Conservation (phyloP, 2,329 filamentous ascomycete species). For the Trichoderma sp. region DNA sequence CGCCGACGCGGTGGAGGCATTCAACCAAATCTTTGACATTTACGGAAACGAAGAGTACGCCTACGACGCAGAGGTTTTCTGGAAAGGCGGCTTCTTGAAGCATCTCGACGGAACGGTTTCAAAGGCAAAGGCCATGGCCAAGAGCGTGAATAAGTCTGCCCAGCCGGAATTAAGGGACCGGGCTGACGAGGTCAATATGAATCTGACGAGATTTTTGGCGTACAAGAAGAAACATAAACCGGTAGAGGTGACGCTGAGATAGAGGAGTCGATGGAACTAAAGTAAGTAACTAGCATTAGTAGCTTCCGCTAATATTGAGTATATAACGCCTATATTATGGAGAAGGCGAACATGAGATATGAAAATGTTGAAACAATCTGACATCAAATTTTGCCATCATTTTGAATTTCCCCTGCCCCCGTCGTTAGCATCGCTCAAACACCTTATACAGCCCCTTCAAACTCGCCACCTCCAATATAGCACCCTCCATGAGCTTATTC, state of each 20-base stretch:
- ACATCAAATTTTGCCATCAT: background rate
- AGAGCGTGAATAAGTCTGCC: slow-evolving; percentile 59
- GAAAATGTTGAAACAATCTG: background rate
- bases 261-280: background rate
- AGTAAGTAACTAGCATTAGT: background rate
- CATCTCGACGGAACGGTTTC: slow-evolving; percentile 54
- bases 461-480: slow-evolving; percentile 82
- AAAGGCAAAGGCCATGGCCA: slow-evolving; percentile 54
- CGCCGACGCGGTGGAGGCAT: slow-evolving; percentile 59
- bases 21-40: slow-evolving; percentile 65
- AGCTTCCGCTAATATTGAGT: background rate
- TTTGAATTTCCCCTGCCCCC: background rate
- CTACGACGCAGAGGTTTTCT: slow-evolving; percentile 62
- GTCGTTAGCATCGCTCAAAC: slow-evolving; percentile 80
- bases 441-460: slow-evolving; percentile 90
- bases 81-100: slow-evolving; percentile 57
- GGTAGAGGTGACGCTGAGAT: slow-evolving; percentile 10
- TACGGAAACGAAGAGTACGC: slow-evolving; percentile 59
- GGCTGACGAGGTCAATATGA: slow-evolving; percentile 59
- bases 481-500: slow-evolving; percentile 66
- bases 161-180: slow-evolving; percentile 54
- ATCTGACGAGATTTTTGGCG: slow-evolving; percentile 58
- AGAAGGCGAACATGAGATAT: background rate
- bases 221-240: slow-evolving; percentile 62
- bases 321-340: background rate